Evolutionary conservation across 495 filamentous ascomycete species (phyloP).

Genomic region (Beverwykella pulmonaria): DNA sequence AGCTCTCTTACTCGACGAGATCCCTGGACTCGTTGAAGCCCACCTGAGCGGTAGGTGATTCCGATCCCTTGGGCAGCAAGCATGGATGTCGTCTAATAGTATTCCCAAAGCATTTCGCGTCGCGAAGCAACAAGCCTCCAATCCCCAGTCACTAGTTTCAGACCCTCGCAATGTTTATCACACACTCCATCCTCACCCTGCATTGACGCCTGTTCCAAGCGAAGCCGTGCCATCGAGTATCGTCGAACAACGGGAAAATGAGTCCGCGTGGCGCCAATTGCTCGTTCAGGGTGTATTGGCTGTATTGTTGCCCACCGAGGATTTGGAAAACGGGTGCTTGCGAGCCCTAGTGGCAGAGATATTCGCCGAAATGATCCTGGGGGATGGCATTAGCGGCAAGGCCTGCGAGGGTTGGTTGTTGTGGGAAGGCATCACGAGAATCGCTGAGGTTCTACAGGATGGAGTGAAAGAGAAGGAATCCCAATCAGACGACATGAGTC

Average conservation of each 20-base stretch:
- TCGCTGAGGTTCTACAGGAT: slow-evolving; percentile 48
- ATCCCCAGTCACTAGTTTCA: slow-evolving; percentile 59
- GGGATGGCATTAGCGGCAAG: slow-evolving; percentile 72
- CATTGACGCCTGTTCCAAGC: slow-evolving; percentile 73
- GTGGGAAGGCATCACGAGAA: slow-evolving; percentile 75
- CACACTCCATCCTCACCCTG: slow-evolving; percentile 76
- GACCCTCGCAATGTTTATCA: slow-evolving; percentile 76
- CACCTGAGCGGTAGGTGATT: slow-evolving; percentile 73
- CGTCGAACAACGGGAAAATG: slow-evolving; percentile 69
- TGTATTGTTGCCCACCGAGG: slow-evolving; percentile 85
- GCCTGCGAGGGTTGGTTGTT: slow-evolving; percentile 83
- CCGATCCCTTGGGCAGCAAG: slow-evolving; percentile 14
- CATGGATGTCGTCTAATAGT: slow-evolving; percentile 19
- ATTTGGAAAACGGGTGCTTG: slow-evolving; percentile 83
- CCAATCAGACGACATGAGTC: slow-evolving; percentile 23
- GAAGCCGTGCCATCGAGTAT: slow-evolving; percentile 53
- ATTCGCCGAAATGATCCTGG: slow-evolving; percentile 81
- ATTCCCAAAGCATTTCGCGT: slow-evolving; percentile 45
- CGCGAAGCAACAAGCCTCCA: slow-evolving; percentile 50
- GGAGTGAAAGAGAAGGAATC: slow-evolving; percentile 18
- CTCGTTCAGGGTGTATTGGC: slow-evolving; percentile 77
- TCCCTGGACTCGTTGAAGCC: slow-evolving; percentile 77
- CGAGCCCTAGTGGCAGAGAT: slow-evolving; percentile 81
- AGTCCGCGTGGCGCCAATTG: slow-evolving; percentile 77
- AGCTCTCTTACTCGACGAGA: slow-evolving; percentile 81